Evolutionary conservation across 768 basidiomycete species (phyloP), one percentile per base, ranked within the genome.

Genomic region (Podaxis carcinomalis): DNA sequence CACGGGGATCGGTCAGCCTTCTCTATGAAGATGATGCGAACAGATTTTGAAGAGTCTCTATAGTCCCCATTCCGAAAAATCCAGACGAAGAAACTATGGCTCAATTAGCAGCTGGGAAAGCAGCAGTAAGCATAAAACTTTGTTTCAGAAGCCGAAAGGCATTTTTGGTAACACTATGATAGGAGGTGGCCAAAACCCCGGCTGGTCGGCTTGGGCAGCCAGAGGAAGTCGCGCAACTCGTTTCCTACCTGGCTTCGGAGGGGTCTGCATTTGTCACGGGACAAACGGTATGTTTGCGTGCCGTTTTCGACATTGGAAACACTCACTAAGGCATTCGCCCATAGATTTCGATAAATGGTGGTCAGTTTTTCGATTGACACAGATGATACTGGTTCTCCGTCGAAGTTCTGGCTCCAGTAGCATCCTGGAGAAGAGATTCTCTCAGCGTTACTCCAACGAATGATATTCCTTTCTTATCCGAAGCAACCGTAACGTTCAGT

Each of bases 181-280:
- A 25, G 51, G 27, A 40, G 53, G 42, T 28, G 4, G 57, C 21
- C 19, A 21, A 58, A 49, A 32, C 25, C 11, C 44, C 46, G 19
- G 28, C 50, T 44, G 46, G 57, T 13, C 27, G 46, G 21, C 16
- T 39, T 5, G 63, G 59, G 21, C 35, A 35, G 10, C 59, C 59
- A n/a, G 59, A 61, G 10, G 64, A 67, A 10, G 51, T 68, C n/a
- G 67, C 66, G 0, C 54, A 55, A 11, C 35, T 68, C 2, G 68
- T 69, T 2, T 67, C 68, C 16, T 69, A 62, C 52, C 51, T 69
- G 4, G 68, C 59, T 16, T 68, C 67, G 2, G 61, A 65, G 14
- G 63, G 64, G 23, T 60, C 66, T 1, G 51, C 36, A 52, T 67
- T 61, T 49, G 64, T 66, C 14, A 69, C 66, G 11, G 68, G 68